Evolutionary conservation across 768 basidiomycete genomes (phyloP), one percentile per base, ranked within the genome.

Genomic region (Leccinum olivaceopallidum): DNA sequence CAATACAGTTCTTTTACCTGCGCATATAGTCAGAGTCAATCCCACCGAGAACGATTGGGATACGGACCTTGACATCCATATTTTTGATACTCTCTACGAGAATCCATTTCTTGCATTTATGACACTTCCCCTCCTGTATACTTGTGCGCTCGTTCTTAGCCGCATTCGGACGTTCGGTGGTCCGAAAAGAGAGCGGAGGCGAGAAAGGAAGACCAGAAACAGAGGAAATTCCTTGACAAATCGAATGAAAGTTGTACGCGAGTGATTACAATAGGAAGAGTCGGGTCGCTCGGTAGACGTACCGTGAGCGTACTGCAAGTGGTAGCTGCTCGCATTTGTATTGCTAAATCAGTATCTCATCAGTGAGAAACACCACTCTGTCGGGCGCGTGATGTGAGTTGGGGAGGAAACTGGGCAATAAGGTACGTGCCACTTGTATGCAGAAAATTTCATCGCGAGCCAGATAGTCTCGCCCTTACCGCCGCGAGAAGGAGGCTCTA

Each of bases 261-360:
- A 42, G 3, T n/a, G n/a, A n/a, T n/a, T n/a, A n/a, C n/a, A n/a
- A n/a, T n/a, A n/a, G n/a, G n/a, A n/a, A n/a, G n/a, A n/a, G n/a
- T n/a, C n/a, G n/a, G n/a, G n/a, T n/a, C n/a, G n/a, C n/a, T 37
- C 12, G 26, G 36, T 36, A 32, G 14, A 66, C 77, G 6, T 76
- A 89, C 90, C 90, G 67, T 92, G 90, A 3, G 81, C 79, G 61
- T 90, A 90, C 67, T 92, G 90, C 85, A 93, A 83, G 67, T 93
- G 91, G 66, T 92, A 92, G 71, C 90, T 92, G 39, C 39, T 18
- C 18, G 39, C 6, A 52, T 37, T 44, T 20, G 34, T 34, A 42
- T 34, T 12, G 10, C n/a, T 48, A 36, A 42, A 49, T 62, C 63
- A 69, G 58, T 20, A 55, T 22, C 14, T 56, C 37, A 30, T 36